These are phyloP conservation scores for Rauvolfia tetraphylla DNA, from an alignment of 257 asterid species.

Conservation along the genomic window DNA sequence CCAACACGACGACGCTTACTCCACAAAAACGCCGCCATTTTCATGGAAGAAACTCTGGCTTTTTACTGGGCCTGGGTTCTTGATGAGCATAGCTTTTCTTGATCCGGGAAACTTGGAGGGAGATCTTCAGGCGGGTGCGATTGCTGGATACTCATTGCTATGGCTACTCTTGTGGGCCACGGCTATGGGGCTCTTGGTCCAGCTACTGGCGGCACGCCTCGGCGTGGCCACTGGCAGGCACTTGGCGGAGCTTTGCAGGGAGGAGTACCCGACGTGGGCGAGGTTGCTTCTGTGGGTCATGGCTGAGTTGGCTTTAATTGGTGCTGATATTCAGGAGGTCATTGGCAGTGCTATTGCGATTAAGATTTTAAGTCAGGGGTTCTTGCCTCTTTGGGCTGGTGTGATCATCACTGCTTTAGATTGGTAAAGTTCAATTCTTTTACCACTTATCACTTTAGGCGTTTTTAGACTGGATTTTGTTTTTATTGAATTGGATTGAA, in stretches of 20 bases:
- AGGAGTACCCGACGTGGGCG: constrained; percentile 40
- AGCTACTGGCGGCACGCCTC: constrained; percentile 35
- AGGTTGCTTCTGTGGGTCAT: constrained; percentile 33
- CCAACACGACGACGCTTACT: constrained; percentile 9
- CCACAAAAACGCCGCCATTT: constrained; percentile 26
- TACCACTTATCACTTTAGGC: background rate
- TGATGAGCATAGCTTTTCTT: constrained; percentile 42
- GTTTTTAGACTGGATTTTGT: background rate
- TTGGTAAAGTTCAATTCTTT: constrained; percentile 23
- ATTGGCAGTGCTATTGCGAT: constrained; percentile 44
- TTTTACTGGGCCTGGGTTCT: constrained; percentile 41
- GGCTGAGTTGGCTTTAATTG: constrained; percentile 40
- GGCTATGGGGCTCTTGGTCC: constrained; percentile 35
- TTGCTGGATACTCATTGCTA: constrained; percentile 37
- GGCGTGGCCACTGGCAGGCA: constrained; percentile 42
- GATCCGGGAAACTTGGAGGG: constrained; percentile 45
- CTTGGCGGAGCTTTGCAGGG: constrained; percentile 40
- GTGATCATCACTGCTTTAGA: constrained; percentile 36
- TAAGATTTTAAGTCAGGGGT: constrained; percentile 32
- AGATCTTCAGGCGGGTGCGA: constrained; percentile 40
- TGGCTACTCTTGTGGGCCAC: constrained; percentile 43
- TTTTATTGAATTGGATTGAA: too few species aligned
- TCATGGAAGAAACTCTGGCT: constrained; percentile 44
- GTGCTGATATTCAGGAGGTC: constrained; percentile 42
- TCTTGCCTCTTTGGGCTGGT: constrained; percentile 42